Evolutionary conservation across 306 rosid species (phyloP).

Genomic region (Arachis stenosperma): DNA sequence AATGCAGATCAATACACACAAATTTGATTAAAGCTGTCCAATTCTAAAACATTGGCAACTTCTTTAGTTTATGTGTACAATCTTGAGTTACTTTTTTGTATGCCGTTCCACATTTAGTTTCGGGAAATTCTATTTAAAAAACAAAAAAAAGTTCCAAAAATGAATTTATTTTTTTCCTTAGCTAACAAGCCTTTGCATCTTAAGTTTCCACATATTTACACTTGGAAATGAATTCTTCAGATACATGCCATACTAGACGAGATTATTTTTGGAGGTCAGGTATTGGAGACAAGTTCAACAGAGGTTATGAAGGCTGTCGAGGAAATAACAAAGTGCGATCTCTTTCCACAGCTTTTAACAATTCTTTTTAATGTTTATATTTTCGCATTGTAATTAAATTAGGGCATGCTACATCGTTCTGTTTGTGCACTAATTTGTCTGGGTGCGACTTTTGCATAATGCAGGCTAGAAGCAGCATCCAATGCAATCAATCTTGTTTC

Average conservation of each 20-base stretch:
- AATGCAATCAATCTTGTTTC: conserved; percentile 77
- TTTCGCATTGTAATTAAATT: conserved; percentile 23
- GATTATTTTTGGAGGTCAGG: conserved; percentile 89
- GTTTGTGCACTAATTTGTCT: not conserved
- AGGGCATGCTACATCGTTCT: conserved; percentile 14
- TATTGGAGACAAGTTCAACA: conserved; percentile 84
- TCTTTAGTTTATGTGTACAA: not conserved
- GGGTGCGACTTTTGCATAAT: not conserved
- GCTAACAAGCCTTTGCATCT: conserved; percentile 20
- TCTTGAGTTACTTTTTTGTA: conserved; percentile 14
- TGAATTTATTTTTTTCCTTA: conserved; percentile 11
- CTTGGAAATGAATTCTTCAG: conserved; percentile 49
- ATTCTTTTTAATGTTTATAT: not conserved
- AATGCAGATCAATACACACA: too few species aligned
- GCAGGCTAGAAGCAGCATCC: conserved; percentile 84
- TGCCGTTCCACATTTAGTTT: not conserved
- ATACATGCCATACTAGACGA: conserved; percentile 84
- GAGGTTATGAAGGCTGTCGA: conserved; percentile 87
- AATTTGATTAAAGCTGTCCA: not conserved
- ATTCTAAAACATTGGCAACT: not conserved
- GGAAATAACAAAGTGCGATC: conserved; percentile 75
- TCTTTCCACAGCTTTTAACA: conserved; percentile 35
- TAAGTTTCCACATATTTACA: conserved; percentile 22
- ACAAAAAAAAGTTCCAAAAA: not conserved
- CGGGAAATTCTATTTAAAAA: not conserved